Conservation (phyloP, 2,329 filamentous ascomycete genomes). For the Fusarium sp. region DNA sequence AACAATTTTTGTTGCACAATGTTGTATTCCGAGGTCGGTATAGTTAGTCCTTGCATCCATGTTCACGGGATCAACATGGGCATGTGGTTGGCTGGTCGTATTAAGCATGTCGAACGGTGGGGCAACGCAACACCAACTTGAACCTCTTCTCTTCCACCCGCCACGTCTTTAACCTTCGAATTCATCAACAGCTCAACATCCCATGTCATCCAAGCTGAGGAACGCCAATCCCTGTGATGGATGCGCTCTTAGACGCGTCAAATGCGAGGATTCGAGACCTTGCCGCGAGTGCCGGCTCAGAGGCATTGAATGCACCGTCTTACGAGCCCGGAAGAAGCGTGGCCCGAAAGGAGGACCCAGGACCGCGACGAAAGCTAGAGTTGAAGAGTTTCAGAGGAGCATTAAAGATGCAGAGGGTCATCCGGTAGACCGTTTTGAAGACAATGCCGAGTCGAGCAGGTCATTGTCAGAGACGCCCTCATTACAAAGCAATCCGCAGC, state of each 20-base stretch:
- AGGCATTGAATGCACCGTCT: slow-evolving; percentile 29
- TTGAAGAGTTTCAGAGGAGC: slow-evolving; percentile 29
- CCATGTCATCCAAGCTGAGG: slow-evolving; percentile 27
- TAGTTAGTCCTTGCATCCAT: background rate
- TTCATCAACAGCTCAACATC: background rate
- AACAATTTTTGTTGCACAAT: background rate
- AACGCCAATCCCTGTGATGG: slow-evolving; percentile 35
- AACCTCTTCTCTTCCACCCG: slow-evolving; percentile 3
- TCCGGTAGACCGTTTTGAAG: background rate
- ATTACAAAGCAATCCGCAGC: background rate
- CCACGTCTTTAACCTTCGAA: background rate
- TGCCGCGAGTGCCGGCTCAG: slow-evolving; percentile 31
- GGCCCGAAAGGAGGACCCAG: slow-evolving; percentile 32
- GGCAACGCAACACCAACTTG: slow-evolving; percentile 25
- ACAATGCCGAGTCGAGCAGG: background rate
- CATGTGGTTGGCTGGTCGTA: background rate
- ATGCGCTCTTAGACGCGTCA: slow-evolving; percentile 31
- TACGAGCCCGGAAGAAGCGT: slow-evolving; percentile 29
- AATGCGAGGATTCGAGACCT: slow-evolving; percentile 32
- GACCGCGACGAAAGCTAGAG: slow-evolving; percentile 24
- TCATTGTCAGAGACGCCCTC: background rate
- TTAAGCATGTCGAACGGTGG: slow-evolving; percentile 10
- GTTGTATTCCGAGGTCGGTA: background rate
- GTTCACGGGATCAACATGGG: background rate
- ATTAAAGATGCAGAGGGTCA: slow-evolving; percentile 13